phyloP scores from a whole-genome alignment of 257 asterid species.

The Perilla frutescens region DNA sequence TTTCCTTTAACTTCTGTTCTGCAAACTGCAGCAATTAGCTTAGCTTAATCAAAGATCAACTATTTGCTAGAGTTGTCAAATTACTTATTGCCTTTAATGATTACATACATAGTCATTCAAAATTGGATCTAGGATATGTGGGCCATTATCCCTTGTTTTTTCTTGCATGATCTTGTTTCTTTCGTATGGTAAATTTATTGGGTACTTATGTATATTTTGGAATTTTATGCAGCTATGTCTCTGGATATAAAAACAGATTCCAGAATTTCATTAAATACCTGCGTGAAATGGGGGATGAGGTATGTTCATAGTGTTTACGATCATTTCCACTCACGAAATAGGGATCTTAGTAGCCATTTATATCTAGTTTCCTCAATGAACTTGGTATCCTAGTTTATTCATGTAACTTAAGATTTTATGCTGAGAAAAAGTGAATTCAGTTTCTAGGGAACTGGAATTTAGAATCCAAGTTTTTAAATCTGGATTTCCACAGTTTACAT shows the following conservation, averaged over 20 bases:
- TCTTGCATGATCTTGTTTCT: conserved; percentile 16
- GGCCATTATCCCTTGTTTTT: neutral
- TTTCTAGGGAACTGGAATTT: neutral
- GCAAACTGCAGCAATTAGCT: neutral
- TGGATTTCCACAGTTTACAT: conserved; percentile 3
- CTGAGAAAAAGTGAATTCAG: neutral
- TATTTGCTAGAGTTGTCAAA: neutral
- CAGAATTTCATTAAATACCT: conserved; percentile 95
- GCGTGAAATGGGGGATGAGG: conserved; percentile 99
- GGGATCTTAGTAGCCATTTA: conserved; percentile 8
- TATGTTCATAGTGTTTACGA: conserved; percentile 37
- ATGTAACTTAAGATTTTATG: conserved; percentile 5
- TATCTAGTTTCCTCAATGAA: neutral
- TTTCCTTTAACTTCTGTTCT: neutral
- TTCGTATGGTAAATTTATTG: conserved; percentile 13
- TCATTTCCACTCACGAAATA: conserved; percentile 8
- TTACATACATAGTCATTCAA: neutral
- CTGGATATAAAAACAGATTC: conserved; percentile 96
- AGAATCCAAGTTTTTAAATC: neutral
- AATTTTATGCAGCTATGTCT: conserved; percentile 76
- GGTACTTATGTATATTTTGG: conserved; percentile 16
- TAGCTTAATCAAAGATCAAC: neutral
- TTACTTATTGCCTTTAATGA: neutral
- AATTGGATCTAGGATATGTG: neutral
- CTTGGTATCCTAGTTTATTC: neutral